Evolutionary conservation across 1,139 yeast genomes (phyloP).

Genomic region (Geotrichum histeridarum): DNA sequence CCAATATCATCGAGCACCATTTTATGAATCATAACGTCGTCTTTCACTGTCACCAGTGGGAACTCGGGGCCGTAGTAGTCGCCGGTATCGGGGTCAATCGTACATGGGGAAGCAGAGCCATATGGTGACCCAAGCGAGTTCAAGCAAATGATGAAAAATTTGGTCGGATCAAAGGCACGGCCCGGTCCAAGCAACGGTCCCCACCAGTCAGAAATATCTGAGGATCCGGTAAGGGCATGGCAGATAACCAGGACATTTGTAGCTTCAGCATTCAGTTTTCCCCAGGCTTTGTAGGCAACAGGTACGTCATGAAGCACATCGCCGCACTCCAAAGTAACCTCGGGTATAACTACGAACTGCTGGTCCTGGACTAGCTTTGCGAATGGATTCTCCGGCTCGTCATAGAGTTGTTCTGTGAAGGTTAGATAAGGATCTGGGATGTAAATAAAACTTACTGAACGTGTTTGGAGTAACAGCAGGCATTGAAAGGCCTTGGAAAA

Average conservation of each 20-base stretch:
- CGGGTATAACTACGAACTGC: slow-evolving; percentile 74
- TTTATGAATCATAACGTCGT: slow-evolving; percentile 77
- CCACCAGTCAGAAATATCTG: slow-evolving; percentile 98
- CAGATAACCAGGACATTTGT: slow-evolving; percentile 82
- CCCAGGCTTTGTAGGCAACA: slow-evolving; percentile 96
- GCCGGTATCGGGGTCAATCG: slow-evolving; percentile 67
- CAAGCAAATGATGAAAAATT: slow-evolving; percentile 78
- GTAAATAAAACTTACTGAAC: background rate
- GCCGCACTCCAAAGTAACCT: slow-evolving; percentile 74
- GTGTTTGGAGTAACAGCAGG: background rate
- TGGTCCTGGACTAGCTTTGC: slow-evolving; percentile 73
- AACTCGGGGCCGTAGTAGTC: slow-evolving; percentile 87
- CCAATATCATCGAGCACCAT: slow-evolving; percentile 67
- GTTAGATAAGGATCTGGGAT: background rate
- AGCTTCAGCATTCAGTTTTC: slow-evolving; percentile 57
- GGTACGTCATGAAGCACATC: slow-evolving; percentile 70
- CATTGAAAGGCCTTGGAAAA: background rate
- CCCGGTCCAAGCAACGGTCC: slow-evolving; percentile 87
- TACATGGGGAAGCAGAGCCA: slow-evolving; percentile 90
- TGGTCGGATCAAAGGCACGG: slow-evolving; percentile 83
- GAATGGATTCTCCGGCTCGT: slow-evolving; percentile 63
- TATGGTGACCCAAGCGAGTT: slow-evolving; percentile 94
- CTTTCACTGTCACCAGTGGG: slow-evolving; percentile 87
- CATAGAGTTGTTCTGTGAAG: slow-evolving; percentile 27
- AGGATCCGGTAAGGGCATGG: slow-evolving; percentile 92